Evolutionary conservation across 768 basidiomycete species (phyloP), one percentile per base, ranked within the genome.

Genomic region (Cantharellus cinnabarinus): DNA sequence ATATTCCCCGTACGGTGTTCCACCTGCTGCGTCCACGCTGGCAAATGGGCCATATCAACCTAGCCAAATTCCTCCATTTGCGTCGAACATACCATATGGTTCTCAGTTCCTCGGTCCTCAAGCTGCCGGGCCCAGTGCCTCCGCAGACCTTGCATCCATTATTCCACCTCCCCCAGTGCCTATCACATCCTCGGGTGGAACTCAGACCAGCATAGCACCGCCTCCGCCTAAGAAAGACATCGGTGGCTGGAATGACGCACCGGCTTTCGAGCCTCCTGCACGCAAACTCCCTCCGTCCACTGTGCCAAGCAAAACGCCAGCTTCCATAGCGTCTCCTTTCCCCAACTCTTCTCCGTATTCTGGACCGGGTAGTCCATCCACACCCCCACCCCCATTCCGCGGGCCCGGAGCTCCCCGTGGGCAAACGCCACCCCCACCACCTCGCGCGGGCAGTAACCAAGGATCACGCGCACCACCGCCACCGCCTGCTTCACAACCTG

Each of bases 181-280:
- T 34, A 69, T 70, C 79, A 50, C 77, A 67, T 41, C 63, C 67
- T 1, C 65, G 68, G 4, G 67, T 72, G 70, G 69, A 44, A 71
- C 68, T 68, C 38, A 67, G 1, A 69, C 70, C 1, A 67, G 75
- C 3, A 72, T 75, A 52, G 70, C 72, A 54, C 75, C 79, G 1
- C 77, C 80, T 2, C 81, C 80, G 39, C 64, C 64, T 56, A 74
- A 74, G 61, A 72, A 73, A 38, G 84, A 83, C 56, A 81, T 81
- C 38, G 79, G 82, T 14, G 89, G 89, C 0, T 97, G 91, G 90
- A 97, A 97, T 65, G 93, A 97, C 69, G 81, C 89, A 0, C 90
- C 89, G 0, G 67, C 73, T 3, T 62, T 79, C 7, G 64, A 66
- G 37, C 60, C 64, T 10, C 40, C 57, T 4, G 40, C 35, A n/a